Evolutionary conservation across 225 moss, liverwort and hornwort species (phyloP), one percentile per base, ranked within the genome.

Genomic region (Thuidium tamariscinum): DNA sequence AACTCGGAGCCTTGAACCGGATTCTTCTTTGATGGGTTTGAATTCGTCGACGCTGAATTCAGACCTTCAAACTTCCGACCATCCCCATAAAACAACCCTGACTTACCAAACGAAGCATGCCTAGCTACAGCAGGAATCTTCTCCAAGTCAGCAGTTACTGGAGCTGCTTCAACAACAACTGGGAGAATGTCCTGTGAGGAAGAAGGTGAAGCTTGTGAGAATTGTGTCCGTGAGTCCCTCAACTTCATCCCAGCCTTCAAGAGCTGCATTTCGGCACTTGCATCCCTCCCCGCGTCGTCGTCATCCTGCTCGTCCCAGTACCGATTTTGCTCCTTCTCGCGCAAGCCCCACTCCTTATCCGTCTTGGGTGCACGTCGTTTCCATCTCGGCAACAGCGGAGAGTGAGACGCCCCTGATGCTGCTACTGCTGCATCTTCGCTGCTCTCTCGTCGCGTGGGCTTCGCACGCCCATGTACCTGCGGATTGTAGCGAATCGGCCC

Each of bases 401-500:
- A 88, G 52, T 84, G 51, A 29, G 81, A 66, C 48, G 79, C 80
- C 57, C 76, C 57, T 61, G 81, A 49, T 49, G 73, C 68, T 46
- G 87, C 76, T 49, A 13, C 74, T 75, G 76, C 55, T 76, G 78
- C 80, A 42, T 84, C 87, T 34, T 87, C 83, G 48, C 34, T 57
- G 57, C 46, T 85, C 80, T 83, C 85, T 55, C 77, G 83, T 48
- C 74, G 59, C 29, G 52, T 16, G 72, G 83, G 88, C 77, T 90
- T 90, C 16, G 87, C 85, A 76, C 63, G 60, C 39, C 82, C 86
- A 60, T 87, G 88, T n/a, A 14, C 25, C 85, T 83, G 88, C 51
- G 92, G 94, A 87, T 90, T 91, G 82, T 92, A 94, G 68, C 92
- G 92, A 69, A 86, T 85, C 19, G 94, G 94, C 5, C 91, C 91